Conservation (phyloP, 805 yeast genomes). For the Pichia paraexigua region DNA sequence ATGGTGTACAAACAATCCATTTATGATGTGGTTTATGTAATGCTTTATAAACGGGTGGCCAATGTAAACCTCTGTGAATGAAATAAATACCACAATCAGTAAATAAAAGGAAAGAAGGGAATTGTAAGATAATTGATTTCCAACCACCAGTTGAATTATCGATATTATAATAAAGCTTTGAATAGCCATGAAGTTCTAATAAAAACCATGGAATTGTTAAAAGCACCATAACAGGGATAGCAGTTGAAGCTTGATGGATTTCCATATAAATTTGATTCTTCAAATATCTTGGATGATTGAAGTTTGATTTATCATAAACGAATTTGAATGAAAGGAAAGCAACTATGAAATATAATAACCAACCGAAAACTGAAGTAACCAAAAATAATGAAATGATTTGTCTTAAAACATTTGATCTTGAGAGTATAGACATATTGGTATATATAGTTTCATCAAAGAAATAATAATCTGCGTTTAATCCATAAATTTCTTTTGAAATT, state of each 20-base stretch:
- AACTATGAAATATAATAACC: slow-evolving; percentile 66
- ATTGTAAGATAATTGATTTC: slow-evolving; percentile 55
- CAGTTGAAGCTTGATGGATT: slow-evolving; percentile 64
- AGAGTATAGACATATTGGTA: slow-evolving; percentile 59
- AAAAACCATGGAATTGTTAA: slow-evolving; percentile 89
- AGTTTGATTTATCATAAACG: slow-evolving; percentile 80
- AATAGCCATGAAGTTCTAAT: slow-evolving; percentile 74
- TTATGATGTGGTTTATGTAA: slow-evolving; percentile 98
- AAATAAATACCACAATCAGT: slow-evolving; percentile 91
- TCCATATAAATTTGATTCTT: slow-evolving; percentile 89
- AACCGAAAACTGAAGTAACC: slow-evolving; percentile 75
- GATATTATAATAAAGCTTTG: slow-evolving; percentile 63
- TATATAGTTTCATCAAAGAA: slow-evolving; percentile 48
- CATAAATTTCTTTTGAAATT: slow-evolving; percentile 34
- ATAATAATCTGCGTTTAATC: slow-evolving; percentile 37
- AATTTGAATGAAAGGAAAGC: slow-evolving; percentile 73
- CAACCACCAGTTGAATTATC: slow-evolving; percentile 60
- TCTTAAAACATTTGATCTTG: slow-evolving; percentile 67
- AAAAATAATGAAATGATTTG: slow-evolving; percentile 59
- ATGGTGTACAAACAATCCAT: slow-evolving; percentile 98
- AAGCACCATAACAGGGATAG: slow-evolving; percentile 85
- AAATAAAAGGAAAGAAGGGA: slow-evolving; percentile 77
- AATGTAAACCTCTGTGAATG: slow-evolving; percentile 88
- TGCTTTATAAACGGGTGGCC: slow-evolving; percentile 79
- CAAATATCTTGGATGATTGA: slow-evolving; percentile 92